Evolutionary conservation across 306 rosid genomes (phyloP).

Genomic region (Cicer bijugum): DNA sequence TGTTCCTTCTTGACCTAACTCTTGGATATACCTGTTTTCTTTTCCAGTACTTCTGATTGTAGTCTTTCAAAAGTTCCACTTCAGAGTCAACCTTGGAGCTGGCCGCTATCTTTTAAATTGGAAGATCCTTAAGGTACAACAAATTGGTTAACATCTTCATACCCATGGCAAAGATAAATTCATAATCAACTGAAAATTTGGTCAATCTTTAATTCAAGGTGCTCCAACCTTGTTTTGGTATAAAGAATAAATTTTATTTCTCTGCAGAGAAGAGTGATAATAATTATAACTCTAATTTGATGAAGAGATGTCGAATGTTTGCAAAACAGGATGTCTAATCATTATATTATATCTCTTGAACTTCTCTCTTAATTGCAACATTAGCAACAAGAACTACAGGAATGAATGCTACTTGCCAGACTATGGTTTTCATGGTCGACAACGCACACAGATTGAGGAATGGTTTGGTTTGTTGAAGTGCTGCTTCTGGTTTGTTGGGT

Average conservation of each 20-base stretch:
- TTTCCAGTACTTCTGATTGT: slow-evolving; percentile 30
- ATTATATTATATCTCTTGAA: not conserved
- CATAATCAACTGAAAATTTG: no score
- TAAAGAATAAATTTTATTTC: no score
- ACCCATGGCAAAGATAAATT: slow-evolving; percentile 2
- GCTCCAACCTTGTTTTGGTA: no score
- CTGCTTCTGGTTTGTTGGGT: not conserved
- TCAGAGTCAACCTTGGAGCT: slow-evolving; percentile 79
- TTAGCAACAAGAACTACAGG: not conserved
- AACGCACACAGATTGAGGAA: not conserved
- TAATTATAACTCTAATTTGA: no score
- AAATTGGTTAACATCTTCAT: not conserved
- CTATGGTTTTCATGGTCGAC: not conserved
- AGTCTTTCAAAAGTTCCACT: slow-evolving; percentile 77
- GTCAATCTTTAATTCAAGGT: no score
- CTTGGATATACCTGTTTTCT: not conserved
- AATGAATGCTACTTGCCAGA: no score
- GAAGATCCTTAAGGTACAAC: slow-evolving; percentile 70
- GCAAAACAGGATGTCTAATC: not conserved
- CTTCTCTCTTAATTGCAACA: not conserved
- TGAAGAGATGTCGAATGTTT: not conserved
- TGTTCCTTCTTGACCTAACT: slow-evolving; percentile 19
- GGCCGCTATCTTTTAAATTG: slow-evolving; percentile 57
- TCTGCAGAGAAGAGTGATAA: no score
- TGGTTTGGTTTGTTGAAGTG: not conserved